These are phyloP conservation scores for Mortierella sp. DNA, from an alignment of 371 early-diverging fungal genomes.

Conservation along the genomic window DNA sequence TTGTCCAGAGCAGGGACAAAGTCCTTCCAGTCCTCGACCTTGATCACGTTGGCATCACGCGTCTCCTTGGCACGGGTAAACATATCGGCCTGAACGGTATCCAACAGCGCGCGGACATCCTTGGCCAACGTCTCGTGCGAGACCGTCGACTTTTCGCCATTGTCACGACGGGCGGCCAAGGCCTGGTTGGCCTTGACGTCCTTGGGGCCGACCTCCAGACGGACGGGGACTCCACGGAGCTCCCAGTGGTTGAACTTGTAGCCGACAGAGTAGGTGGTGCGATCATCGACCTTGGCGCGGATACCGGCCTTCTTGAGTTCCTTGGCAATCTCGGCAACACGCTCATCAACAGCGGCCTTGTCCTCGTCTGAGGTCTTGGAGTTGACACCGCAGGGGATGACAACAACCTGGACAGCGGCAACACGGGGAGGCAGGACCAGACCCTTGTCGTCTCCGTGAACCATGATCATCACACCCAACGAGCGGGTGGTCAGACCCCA, in stretches of 20 bases:
- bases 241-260: conserved; percentile 99
- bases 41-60: conserved; percentile 83
- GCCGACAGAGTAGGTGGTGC: conserved; percentile 96
- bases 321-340: conserved; percentile 76
- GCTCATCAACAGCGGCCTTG: conserved; percentile 72
- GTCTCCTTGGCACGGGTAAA: conserved; percentile 87
- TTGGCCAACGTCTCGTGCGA: conserved; percentile 74
- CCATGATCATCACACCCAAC: conserved; percentile 99
- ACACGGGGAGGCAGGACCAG: conserved; percentile 99
- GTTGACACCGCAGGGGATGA: conserved; percentile 98
- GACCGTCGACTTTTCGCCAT: conserved; percentile 77
- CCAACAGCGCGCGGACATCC: conserved; percentile 76
- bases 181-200: conserved; percentile 92
- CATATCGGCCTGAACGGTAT: conserved; percentile 95
- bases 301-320: conserved; percentile 87
- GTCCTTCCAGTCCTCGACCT: conserved; percentile 90
- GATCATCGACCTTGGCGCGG: conserved; percentile 91
- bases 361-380: conserved; percentile 87
- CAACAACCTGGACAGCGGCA: conserved; percentile 92
- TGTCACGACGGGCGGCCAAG: conserved; percentile 92
- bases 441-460: conserved; percentile 99
- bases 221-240: conserved; percentile 97
- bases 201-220: conserved; percentile 98
- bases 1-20: conserved; percentile 92
- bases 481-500: conserved; percentile 99